These are phyloP conservation scores for Backusella circina DNA, from an alignment of 192 early-diverging fungal species.

Conservation along the genomic window DNA sequence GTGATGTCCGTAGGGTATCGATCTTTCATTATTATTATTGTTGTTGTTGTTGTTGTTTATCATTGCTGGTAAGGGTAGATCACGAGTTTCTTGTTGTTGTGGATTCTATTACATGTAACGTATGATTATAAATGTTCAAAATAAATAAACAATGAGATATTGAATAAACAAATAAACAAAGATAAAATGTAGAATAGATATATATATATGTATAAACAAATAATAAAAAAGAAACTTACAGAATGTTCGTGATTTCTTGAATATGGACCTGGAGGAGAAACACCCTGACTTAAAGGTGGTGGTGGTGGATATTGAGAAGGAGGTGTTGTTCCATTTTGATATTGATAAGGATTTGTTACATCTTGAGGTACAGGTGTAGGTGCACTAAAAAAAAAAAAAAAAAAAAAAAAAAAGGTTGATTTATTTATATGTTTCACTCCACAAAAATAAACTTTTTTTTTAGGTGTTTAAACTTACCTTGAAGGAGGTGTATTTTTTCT, in stretches of 20 bases:
- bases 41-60: neutral
- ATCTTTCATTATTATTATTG: neutral
- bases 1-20: neutral
- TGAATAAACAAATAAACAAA: neutral
- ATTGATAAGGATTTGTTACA: slow-evolving; percentile 35
- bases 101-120: neutral
- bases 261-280: neutral
- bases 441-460: neutral
- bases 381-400: neutral
- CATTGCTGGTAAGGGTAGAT: neutral
- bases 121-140: neutral
- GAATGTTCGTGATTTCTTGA: neutral
- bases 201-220: neutral
- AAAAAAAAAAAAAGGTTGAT: neutral
- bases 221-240: neutral
- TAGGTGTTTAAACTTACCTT: neutral
- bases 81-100: neutral
- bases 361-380: slow-evolving; percentile 27
- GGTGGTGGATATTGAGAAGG: slow-evolving; percentile 8
- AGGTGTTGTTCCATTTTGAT: slow-evolving; percentile 13
- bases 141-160: slow-evolving; percentile 3
- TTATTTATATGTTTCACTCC: neutral
- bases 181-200: neutral
- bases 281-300: slow-evolving; percentile 7
- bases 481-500: slow-evolving; percentile 16